Conservation (phyloP, 345 rosid species). For the Lagerstroemia speciosa region DNA sequence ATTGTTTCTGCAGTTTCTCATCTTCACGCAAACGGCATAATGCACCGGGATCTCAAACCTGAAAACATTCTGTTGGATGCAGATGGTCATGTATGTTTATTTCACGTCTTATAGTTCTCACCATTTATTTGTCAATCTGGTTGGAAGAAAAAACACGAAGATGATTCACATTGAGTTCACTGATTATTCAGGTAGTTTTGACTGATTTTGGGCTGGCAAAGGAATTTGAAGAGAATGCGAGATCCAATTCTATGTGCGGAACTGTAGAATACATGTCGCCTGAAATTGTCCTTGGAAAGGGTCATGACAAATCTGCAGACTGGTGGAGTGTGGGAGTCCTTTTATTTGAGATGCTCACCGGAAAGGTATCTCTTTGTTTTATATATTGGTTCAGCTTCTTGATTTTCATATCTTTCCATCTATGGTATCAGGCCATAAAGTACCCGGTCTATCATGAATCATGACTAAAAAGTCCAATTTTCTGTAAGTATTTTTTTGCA, state of each 20-base stretch:
- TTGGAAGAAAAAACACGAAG: not conserved
- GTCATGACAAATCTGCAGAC: slow-evolving; percentile 89
- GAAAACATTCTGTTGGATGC: slow-evolving; percentile 81
- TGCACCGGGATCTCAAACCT: slow-evolving; percentile 98
- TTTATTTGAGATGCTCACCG: slow-evolving; percentile 90
- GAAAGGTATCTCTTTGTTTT: slow-evolving; percentile 40
- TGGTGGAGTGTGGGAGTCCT: slow-evolving; percentile 98
- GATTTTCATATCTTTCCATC: not conserved
- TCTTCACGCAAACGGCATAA: slow-evolving; percentile 88
- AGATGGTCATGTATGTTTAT: slow-evolving; percentile 64
- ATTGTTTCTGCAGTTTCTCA: slow-evolving; percentile 83
- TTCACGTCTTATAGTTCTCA: not conserved
- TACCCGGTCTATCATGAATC: too few species aligned
- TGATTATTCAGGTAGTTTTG: slow-evolving; percentile 43
- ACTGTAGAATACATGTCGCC: slow-evolving; percentile 96
- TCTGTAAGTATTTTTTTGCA: too few species aligned
- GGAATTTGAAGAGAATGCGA: slow-evolving; percentile 65
- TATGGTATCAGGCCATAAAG: not conserved
- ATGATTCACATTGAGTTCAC: not conserved
- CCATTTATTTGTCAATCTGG: not conserved
- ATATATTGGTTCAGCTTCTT: not conserved
- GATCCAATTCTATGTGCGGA: slow-evolving; percentile 92
- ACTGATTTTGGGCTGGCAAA: slow-evolving; percentile 95
- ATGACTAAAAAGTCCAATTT: too few species aligned
- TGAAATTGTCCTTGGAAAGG: slow-evolving; percentile 80